Base-by-base conservation (phyloP, 805 yeast species). In the Candida coleopterorum region DNA sequence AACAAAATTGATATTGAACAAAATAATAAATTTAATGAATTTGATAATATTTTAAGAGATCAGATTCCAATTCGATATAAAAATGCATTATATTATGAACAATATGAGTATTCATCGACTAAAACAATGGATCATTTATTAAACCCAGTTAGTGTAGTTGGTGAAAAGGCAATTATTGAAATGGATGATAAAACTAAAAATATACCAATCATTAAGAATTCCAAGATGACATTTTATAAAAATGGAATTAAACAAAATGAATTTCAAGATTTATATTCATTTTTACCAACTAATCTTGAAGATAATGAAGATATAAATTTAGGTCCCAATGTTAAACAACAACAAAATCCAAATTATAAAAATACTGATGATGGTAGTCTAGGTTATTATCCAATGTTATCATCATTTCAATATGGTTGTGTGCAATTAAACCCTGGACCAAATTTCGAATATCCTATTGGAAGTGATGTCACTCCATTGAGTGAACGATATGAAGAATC, bases 351-450 rank as follows among this genome's bases (percentile, higher is more conserved):
- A 44, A 62, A 55, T 32, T 62, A 60, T 45, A 46, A 52, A 32
- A 47, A 68, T 53, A 50, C 75, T 49, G 94, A 93, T 54, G 96
- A 93, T 53, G 95, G 95, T 0, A 64, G 77, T 29, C 60, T 87
- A 37, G 98, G 97, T 0, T 93, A 93, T 55, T 93, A 80, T 59
- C 97, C 98, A 1, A 85, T 88, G 64, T 70, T 86, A 23, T 84
- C 95, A 37, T 84, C 83, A 18, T 93, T 77, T 53, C 77, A 77
- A 45, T 82, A 82, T 2, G 97, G 97, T 0, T 63, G 73, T 8
- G 95, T 85, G 4, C 65, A 74, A 41, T 56, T 90, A 39, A 79
- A 84, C 44, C 69, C 86, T 2, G 84, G 88, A 0, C 82, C 86
- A 0, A 67, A 77, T 9, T 73, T 88, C 47, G 65, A 68, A 42